Conservation (phyloP, 208 protist genomes). For the Herpetomonas tarakana region DNA sequence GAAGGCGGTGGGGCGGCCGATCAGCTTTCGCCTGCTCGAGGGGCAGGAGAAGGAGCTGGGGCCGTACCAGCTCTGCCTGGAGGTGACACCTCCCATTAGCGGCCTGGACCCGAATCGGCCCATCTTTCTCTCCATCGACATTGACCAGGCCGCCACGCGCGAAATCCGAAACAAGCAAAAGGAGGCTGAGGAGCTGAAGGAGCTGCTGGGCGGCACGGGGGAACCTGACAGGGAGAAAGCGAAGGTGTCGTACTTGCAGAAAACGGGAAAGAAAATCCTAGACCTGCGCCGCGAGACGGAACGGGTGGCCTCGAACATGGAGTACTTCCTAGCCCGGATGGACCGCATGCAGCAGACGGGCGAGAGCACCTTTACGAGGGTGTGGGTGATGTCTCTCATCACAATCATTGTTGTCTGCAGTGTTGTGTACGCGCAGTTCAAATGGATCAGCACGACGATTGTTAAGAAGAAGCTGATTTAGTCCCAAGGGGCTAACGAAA, state of each 20-base stretch:
- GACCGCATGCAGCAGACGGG: constrained; percentile 35
- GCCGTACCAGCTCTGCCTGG: constrained; percentile 25
- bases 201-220: background rate
- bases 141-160: constrained; percentile 15
- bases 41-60: background rate
- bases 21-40: background rate
- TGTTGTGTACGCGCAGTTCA: constrained; percentile 35
- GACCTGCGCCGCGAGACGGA: background rate
- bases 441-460: constrained; percentile 31
- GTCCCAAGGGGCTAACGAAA: too few relatives aligned
- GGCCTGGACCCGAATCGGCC: constrained; percentile 1
- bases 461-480: constrained; percentile 28
- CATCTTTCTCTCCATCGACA: constrained; percentile 19
- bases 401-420: constrained; percentile 16
- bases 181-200: background rate
- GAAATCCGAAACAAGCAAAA: background rate
- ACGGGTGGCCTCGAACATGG: background rate
- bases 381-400: constrained; percentile 27
- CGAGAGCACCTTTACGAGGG: constrained; percentile 35
- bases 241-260: too few relatives aligned
- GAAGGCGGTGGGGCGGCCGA: background rate
- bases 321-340: background rate
- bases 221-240: too few relatives aligned
- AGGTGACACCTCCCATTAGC: constrained; percentile 8
- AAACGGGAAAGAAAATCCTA: background rate